phyloP scores from a whole-genome alignment of 257 asterid genomes.

The Solanum phureja region DNA sequence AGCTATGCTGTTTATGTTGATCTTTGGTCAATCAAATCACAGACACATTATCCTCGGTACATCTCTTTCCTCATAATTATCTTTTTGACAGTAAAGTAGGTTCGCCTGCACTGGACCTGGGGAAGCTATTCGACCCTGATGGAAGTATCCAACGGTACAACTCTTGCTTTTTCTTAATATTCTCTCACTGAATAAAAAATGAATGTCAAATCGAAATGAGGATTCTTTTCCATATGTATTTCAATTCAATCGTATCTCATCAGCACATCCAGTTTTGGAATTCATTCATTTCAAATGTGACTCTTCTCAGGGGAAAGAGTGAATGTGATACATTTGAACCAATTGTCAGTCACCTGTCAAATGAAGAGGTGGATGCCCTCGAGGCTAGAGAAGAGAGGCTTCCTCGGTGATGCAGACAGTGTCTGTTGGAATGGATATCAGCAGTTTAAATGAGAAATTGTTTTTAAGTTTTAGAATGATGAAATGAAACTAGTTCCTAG shows the following conservation, averaged over 20 bases:
- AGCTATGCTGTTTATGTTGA: neutral
- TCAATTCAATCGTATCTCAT: neutral
- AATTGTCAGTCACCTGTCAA: conserved; percentile 64
- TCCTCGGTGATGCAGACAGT: conserved; percentile 16
- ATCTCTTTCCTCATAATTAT: neutral
- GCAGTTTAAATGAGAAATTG: neutral
- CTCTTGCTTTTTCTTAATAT: neutral
- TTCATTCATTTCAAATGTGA: neutral
- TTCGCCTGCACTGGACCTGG: conserved; percentile 71
- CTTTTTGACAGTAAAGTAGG: conserved; percentile 52
- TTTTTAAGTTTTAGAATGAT: neutral
- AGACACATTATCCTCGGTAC: neutral
- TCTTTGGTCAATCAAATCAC: neutral
- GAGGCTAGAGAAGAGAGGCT: conserved; percentile 80
- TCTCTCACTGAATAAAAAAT: neutral
- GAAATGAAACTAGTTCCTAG: neutral
- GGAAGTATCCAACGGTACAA: conserved; percentile 67
- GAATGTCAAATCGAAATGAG: neutral
- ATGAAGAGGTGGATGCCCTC: conserved; percentile 76
- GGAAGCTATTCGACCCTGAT: conserved; percentile 71
- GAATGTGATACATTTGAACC: conserved; percentile 88
- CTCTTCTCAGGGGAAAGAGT: conserved; percentile 54
- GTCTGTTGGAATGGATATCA: neutral
- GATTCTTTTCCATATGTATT: neutral
- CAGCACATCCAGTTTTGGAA: neutral